phyloP scores from a whole-genome alignment of 192 early-diverging fungal genomes.

The Entomortierella lignicola region DNA sequence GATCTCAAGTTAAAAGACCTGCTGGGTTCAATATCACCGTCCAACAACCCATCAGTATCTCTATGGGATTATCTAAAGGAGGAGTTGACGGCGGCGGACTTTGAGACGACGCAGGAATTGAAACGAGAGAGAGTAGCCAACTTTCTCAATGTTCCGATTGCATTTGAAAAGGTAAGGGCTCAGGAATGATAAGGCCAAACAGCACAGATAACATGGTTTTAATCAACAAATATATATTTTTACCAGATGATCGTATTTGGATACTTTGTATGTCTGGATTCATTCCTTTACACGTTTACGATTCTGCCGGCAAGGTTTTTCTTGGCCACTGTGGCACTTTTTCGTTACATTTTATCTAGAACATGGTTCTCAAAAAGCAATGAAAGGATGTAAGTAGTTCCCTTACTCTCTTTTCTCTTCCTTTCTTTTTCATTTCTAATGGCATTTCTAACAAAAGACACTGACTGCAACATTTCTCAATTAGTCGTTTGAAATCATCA shows the following conservation, averaged over 20 bases:
- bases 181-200: too few relatives aligned
- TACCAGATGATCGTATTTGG: conserved; percentile 89
- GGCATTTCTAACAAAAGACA: too few relatives aligned
- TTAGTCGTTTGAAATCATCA: conserved; percentile 74
- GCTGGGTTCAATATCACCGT: conserved; percentile 36
- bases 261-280: conserved; percentile 91
- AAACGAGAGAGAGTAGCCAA: conserved; percentile 90
- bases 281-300: conserved; percentile 95
- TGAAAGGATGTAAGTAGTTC: conserved; percentile 41
- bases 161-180: conserved; percentile 91
- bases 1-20: conserved; percentile 30
- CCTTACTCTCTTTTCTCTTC: background rate
- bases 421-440: background rate
- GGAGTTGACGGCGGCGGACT: conserved; percentile 72
- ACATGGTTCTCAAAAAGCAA: conserved; percentile 43
- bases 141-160: conserved; percentile 87
- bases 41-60: conserved; percentile 29
- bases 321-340: conserved; percentile 69
- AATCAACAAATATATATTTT: background rate
- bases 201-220: background rate
- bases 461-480: too few relatives aligned
- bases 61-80: conserved; percentile 72
- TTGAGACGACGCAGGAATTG: conserved; percentile 79
- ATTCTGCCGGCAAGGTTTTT: conserved; percentile 90
- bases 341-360: conserved; percentile 49